These are phyloP conservation scores for Osmozyma mogii DNA, from an alignment of 805 yeast species.

Conservation along the genomic window DNA sequence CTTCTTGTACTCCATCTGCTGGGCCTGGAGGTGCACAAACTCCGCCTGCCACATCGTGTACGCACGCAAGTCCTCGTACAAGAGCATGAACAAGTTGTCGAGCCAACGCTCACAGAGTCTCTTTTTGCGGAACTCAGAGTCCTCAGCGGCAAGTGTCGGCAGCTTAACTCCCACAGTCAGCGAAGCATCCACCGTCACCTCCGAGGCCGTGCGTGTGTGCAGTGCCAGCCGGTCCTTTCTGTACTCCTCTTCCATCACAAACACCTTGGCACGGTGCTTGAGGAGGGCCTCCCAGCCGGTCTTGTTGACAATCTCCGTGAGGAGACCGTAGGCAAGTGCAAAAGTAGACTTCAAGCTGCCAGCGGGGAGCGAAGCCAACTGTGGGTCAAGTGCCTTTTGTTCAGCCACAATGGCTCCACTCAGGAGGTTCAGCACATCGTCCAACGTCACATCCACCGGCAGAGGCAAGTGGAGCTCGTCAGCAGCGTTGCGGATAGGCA, in stretches of 20 bases:
- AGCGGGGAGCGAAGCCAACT: constrained; percentile 57
- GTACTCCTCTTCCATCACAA: constrained; percentile 42
- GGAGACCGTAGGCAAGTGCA: constrained; percentile 37
- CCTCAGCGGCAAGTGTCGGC: constrained; percentile 17
- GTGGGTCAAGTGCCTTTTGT: constrained; percentile 57
- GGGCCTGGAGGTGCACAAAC: constrained; percentile 79
- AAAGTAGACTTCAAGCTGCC: constrained; percentile 50
- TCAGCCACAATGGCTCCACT: constrained; percentile 59
- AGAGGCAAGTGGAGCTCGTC: constrained; percentile 65
- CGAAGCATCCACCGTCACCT: constrained; percentile 18
- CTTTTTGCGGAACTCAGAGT: constrained; percentile 49
- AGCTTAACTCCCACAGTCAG: constrained; percentile 33
- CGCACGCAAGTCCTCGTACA: constrained; percentile 67
- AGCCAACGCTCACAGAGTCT: constrained; percentile 69
- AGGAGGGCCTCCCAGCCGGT: constrained; percentile 41
- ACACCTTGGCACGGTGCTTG: constrained; percentile 38
- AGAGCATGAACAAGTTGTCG: constrained; percentile 59
- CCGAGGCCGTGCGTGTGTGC: constrained; percentile 1
- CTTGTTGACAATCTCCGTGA: constrained; percentile 36
- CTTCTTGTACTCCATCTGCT: constrained; percentile 70
- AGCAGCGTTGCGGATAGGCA: constrained; percentile 38
- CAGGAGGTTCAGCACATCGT: constrained; percentile 60
- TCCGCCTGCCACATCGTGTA: constrained; percentile 95
- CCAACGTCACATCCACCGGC: constrained; percentile 66
- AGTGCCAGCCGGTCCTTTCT: constrained; percentile 24